These are phyloP conservation scores for Avena eriantha DNA, from an alignment of 176 grass and related monocot genomes.

Conservation along the genomic window DNA sequence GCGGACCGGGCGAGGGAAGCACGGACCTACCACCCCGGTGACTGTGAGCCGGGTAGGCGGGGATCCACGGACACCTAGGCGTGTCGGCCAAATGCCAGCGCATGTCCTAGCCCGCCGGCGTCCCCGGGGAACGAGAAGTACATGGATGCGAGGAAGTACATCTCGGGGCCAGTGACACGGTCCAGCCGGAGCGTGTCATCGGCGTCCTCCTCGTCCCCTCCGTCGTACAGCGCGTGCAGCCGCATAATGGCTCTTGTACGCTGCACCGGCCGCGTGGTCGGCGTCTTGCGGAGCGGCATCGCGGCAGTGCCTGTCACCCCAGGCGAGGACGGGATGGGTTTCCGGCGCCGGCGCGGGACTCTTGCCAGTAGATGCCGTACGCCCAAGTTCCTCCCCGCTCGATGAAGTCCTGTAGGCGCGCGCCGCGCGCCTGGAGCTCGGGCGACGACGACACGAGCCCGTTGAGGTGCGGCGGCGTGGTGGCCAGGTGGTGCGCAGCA, in stretches of 20 bases:
- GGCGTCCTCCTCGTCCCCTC: constrained; percentile 66
- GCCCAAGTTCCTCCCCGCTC: constrained; percentile 57
- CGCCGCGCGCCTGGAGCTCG: constrained; percentile 54
- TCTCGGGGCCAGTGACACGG: constrained; percentile 66
- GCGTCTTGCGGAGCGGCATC: constrained; percentile 8
- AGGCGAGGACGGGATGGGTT: constrained; percentile 54
- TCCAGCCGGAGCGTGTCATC: constrained; percentile 68
- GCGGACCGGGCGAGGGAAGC: constrained; percentile 62
- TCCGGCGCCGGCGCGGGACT: constrained; percentile 43
- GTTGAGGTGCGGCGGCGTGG: constrained; percentile 56
- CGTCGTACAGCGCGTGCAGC: constrained; percentile 65
- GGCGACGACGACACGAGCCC: constrained; percentile 34
- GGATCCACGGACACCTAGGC: constrained; percentile 59
- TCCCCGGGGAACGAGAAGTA: constrained; percentile 79
- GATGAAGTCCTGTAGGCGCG: constrained; percentile 74
- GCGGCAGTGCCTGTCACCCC: constrained; percentile 90
- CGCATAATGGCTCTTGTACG: constrained; percentile 50
- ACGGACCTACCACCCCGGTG: constrained; percentile 61
- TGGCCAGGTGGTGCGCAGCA: constrained; percentile 66
- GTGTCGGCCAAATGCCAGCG: constrained; percentile 50
- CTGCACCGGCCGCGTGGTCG: not conserved
- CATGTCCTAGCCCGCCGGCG: constrained; percentile 57
- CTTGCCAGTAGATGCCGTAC: constrained; percentile 91
- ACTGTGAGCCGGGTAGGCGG: not conserved
- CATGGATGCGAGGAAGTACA: constrained; percentile 92